phyloP scores from a whole-genome alignment of 164 flowering plant species.

The Umbilicus rupestris region DNA sequence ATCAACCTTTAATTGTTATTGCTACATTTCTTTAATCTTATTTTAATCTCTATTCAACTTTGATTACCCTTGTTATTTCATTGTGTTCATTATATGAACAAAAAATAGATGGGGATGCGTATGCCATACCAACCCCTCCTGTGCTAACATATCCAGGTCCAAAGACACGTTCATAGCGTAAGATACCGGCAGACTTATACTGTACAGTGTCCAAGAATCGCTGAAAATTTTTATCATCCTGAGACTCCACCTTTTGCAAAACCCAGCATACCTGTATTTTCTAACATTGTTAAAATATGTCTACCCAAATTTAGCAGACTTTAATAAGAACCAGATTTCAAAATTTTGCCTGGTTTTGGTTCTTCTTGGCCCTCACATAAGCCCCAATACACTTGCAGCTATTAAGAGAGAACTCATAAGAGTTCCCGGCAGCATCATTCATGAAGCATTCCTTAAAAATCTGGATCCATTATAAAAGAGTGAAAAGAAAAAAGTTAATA shows the following conservation, averaged over 20 bases:
- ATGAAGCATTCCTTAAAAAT: constrained; percentile 64
- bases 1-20: background rate
- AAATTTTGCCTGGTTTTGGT: constrained; percentile 72
- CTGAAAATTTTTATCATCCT: constrained; percentile 75
- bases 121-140: constrained; percentile 67
- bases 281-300: background rate
- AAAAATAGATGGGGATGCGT: background rate
- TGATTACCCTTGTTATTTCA: too few relatives aligned
- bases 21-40: background rate
- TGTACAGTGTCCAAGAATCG: constrained; percentile 84
- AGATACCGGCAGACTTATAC: constrained; percentile 67
- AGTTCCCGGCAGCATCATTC: constrained; percentile 43
- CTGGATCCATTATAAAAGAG: constrained; percentile 41
- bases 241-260: constrained; percentile 70
- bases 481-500: background rate
- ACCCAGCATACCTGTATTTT: constrained; percentile 83
- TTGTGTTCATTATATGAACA: background rate
- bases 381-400: constrained; percentile 89
- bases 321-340: background rate
- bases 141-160: constrained; percentile 95
- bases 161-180: constrained; percentile 92
- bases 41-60: background rate
- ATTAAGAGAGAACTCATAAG: constrained; percentile 70
- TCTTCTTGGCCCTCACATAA: constrained; percentile 81
- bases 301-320: background rate